phyloP scores from a whole-genome alignment of 2,329 filamentous ascomycete genomes.

The Fusarium fracticaudum region DNA sequence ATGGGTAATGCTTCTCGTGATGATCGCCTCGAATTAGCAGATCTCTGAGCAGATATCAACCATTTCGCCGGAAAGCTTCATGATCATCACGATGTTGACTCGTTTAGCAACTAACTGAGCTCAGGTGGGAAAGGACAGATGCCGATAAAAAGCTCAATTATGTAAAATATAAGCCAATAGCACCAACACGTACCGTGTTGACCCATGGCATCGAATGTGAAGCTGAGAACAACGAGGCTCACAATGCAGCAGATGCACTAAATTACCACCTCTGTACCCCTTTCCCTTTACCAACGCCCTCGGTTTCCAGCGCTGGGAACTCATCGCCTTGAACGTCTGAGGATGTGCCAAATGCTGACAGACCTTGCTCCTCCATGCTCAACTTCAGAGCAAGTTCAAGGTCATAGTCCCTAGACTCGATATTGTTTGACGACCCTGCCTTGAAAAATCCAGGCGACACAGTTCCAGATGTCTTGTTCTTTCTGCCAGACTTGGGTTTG shows the following conservation, averaged over 20 bases:
- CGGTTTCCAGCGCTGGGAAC: conserved; percentile 53
- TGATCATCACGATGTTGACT: not conserved
- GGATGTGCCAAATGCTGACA: conserved; percentile 11
- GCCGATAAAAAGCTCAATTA: not conserved
- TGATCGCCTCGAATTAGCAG: not conserved
- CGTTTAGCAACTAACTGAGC: not conserved
- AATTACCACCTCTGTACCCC: conserved; percentile 44
- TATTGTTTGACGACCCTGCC: conserved; percentile 35
- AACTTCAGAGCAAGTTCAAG: conserved; percentile 68
- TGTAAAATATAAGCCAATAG: not conserved
- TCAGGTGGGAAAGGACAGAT: not conserved
- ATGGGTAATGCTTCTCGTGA: not conserved
- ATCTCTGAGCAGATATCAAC: not conserved
- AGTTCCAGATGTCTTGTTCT: conserved; percentile 49
- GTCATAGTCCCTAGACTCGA: conserved; percentile 59
- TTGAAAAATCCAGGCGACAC: conserved; percentile 50
- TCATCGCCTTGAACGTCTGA: conserved; percentile 45
- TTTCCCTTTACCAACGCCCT: conserved; percentile 58
- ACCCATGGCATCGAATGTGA: not conserved
- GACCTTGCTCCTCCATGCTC: conserved; percentile 65
- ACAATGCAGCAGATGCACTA: not conserved
- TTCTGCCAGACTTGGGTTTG: conserved; percentile 55
- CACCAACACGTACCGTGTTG: not conserved
- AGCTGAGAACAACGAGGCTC: not conserved
- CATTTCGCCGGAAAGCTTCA: not conserved